phyloP scores from a whole-genome alignment of 768 basidiomycete genomes.

The Panaeolus cyanescens region DNA sequence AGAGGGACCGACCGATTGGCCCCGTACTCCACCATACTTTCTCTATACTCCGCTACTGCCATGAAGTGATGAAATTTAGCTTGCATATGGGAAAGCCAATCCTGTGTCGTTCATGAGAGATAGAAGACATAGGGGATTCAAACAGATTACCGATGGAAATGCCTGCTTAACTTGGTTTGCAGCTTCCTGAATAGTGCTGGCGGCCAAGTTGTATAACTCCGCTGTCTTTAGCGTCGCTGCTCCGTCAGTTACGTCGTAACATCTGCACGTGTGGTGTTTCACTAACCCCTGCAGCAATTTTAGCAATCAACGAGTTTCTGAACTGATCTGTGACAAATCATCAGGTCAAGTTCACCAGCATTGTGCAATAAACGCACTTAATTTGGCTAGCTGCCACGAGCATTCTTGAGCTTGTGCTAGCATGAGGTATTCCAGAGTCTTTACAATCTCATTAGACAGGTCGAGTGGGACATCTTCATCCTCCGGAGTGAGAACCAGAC shows the following conservation, averaged over 20 bases:
- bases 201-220: constrained; percentile 61
- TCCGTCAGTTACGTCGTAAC: constrained; percentile 7
- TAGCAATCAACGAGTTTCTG: constrained; percentile 84
- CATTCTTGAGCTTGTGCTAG: constrained; percentile 97
- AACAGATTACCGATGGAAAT: constrained; percentile 54
- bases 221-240: constrained; percentile 43
- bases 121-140: not conserved
- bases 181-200: constrained; percentile 44
- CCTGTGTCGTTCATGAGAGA: constrained; percentile 39
- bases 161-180: constrained; percentile 42
- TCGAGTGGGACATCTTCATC: constrained; percentile 65
- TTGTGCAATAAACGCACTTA: constrained; percentile 51
- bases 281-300: constrained; percentile 72
- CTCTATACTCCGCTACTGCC: constrained; percentile 87
- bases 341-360: constrained; percentile 13
- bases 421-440: constrained; percentile 73
- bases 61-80: constrained; percentile 85
- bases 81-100: constrained; percentile 80
- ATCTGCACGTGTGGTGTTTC: not conserved
- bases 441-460: constrained; percentile 61
- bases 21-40: constrained; percentile 87
- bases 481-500: constrained; percentile 46
- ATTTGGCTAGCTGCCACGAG: constrained; percentile 90
- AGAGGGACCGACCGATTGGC: constrained; percentile 55
- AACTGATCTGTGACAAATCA: constrained; percentile 47